Percentiles rank a stretch among this genome's conserved stretches.
Evolutionary conservation across 371 early-diverging fungal genomes (phyloP).

Genomic region (Syncephalastrum sp.): DNA sequence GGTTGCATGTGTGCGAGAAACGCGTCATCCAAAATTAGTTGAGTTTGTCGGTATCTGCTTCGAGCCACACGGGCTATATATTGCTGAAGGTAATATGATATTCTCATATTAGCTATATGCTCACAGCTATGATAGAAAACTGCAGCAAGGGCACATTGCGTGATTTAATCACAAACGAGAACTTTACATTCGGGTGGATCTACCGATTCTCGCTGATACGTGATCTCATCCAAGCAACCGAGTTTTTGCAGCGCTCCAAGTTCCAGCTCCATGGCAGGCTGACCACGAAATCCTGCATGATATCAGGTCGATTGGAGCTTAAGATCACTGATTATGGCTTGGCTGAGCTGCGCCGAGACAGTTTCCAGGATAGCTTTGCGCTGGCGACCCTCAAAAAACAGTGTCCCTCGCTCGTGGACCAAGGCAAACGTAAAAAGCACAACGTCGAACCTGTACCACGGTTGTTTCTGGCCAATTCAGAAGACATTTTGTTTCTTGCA

Average conservation of each 20-base stretch:
- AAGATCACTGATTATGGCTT: constrained; percentile 54
- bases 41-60: constrained; percentile 44
- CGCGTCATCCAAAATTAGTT: constrained; percentile 42
- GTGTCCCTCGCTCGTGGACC: too few species aligned
- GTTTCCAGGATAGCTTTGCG: neutral
- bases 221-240: constrained; percentile 50
- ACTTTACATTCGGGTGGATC: constrained; percentile 50
- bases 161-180: constrained; percentile 41
- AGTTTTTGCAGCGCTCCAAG: constrained; percentile 51
- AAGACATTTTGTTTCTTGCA: constrained; percentile 41
- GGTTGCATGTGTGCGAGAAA: constrained; percentile 18
- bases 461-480: constrained; percentile 5
- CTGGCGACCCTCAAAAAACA: too few species aligned
- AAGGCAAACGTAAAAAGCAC: too few species aligned
- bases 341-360: neutral
- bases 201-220: constrained; percentile 53
- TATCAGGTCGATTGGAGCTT: constrained; percentile 52
- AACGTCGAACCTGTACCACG: too few species aligned
- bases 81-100: constrained; percentile 33
- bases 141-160: constrained; percentile 48
- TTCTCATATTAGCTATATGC: neutral
- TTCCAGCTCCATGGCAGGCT: constrained; percentile 44
- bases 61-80: constrained; percentile 43
- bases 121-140: constrained; percentile 23
- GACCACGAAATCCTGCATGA: constrained; percentile 45